Percentiles rank a stretch among this genome's conserved stretches.
These are phyloP conservation scores for Annona cherimola DNA, from an alignment of 164 flowering plant genomes.

Conservation along the genomic window DNA sequence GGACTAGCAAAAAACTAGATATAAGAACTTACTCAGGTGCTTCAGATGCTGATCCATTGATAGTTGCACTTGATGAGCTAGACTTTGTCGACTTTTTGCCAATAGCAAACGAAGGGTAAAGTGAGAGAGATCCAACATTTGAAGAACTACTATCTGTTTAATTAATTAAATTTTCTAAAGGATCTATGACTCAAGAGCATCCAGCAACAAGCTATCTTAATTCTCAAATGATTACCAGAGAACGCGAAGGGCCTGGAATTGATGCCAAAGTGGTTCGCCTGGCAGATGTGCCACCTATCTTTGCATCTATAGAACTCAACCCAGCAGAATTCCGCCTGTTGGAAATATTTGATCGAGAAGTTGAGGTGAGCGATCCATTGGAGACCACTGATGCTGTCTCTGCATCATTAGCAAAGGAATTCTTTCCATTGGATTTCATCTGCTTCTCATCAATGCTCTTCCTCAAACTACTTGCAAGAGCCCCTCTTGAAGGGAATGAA, in stretches of 20 bases:
- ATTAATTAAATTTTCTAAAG: neutral
- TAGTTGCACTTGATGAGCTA: conserved; percentile 21
- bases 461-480: conserved; percentile 32
- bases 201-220: neutral
- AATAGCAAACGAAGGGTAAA: neutral
- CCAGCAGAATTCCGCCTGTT: conserved; percentile 24
- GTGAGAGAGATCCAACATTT: neutral
- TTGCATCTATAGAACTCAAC: conserved; percentile 28
- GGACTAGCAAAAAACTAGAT: neutral
- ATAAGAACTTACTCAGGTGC: conserved; percentile 34
- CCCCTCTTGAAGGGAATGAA: conserved; percentile 54
- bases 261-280: conserved; percentile 28
- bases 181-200: neutral
- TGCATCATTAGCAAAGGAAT: conserved; percentile 26
- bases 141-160: neutral
- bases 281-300: conserved; percentile 14
- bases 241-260: conserved; percentile 17
- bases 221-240: conserved; percentile 31
- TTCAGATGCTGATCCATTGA: conserved; percentile 21
- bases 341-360: conserved; percentile 10
- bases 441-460: conserved; percentile 47
- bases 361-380: conserved; percentile 23
- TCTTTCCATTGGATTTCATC: conserved; percentile 28
- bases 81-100: conserved; percentile 36
- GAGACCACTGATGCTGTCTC: conserved; percentile 22